Conservation (phyloP, 116 monocot genomes). For the Thalassia testudinum region DNA sequence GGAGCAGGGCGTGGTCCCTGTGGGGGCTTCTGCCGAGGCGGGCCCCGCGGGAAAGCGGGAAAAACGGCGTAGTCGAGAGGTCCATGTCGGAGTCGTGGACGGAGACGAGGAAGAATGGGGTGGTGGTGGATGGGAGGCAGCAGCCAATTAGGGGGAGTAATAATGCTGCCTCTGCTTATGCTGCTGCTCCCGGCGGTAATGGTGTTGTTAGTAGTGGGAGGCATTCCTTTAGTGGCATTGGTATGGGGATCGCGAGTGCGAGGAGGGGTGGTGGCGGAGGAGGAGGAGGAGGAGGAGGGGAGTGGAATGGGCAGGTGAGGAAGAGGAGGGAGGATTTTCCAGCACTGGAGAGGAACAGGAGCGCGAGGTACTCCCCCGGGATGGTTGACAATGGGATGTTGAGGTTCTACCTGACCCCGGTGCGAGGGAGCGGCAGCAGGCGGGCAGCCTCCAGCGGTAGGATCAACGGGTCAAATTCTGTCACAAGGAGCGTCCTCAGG, state of each 20-base stretch:
- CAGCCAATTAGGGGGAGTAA: no score
- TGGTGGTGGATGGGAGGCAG: not conserved
- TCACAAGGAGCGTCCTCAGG: slow-evolving; percentile 22
- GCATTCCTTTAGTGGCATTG: slow-evolving; percentile 24
- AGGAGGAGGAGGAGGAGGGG: slow-evolving; percentile 11
- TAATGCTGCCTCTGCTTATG: not conserved
- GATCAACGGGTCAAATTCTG: slow-evolving; percentile 15
- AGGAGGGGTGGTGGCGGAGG: slow-evolving; percentile 19
- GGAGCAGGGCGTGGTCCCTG: slow-evolving; percentile 32
- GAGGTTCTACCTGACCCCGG: slow-evolving; percentile 61
- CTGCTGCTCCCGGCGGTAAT: not conserved
- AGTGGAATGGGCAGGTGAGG: slow-evolving; percentile 11
- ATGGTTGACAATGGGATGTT: slow-evolving; percentile 12
- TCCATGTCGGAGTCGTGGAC: slow-evolving; percentile 33
- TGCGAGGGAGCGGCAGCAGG: slow-evolving; percentile 21
- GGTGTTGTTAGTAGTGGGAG: slow-evolving; percentile 45
- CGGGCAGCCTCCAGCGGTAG: slow-evolving; percentile 4
- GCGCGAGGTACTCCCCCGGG: slow-evolving; percentile 33
- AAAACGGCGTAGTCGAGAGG: slow-evolving; percentile 38
- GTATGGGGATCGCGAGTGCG: slow-evolving; percentile 17
- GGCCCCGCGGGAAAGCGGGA: slow-evolving; percentile 28
- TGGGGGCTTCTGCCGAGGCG: slow-evolving; percentile 17
- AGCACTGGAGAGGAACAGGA: slow-evolving; percentile 38
- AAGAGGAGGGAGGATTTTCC: slow-evolving; percentile 25
- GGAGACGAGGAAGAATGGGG: slow-evolving; percentile 22